Base-by-base conservation (phyloP, 140 eudicot species). In the Bidens hawaiensis region DNA sequence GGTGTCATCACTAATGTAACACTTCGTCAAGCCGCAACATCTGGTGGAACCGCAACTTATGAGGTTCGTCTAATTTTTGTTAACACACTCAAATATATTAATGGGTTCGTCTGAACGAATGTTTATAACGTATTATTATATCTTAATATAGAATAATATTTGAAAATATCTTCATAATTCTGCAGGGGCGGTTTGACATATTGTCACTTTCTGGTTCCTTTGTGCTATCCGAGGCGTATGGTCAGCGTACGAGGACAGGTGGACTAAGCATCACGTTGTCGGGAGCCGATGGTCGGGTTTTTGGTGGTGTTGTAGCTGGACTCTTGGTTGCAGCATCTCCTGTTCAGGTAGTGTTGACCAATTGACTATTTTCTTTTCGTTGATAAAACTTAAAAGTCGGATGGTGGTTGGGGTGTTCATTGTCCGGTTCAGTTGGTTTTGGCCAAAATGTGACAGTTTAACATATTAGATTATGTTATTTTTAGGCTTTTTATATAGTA, bases 261-360 rank as follows among this genome's bases (percentile, higher is more conserved):
- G 97, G 97, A 52, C 67, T 89, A 62, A 89, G 97, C 62, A 69
- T 82, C 65, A 83, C 95, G 0, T 73, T 89, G 70, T 78, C 97
- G 27, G 97, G 97, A 60, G 83, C 95, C 4, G 94, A 89, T 72
- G 97, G 97, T 31, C 87, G 95, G 45, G 94, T 89, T 70, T 81
- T 89, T 57, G 97, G 97, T 6, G 97, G 97, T 68, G 85, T 86
- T 45, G 97, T 89, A 61, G 95, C 94, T 21, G 97, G 97, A 33
- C 82, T 86, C n/a, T 78, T 89, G 9, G 61, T 67, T 15, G 97
- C 97, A 23, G 85, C 95, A 43, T 79, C 95, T 51, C 87, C 89
- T 51, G 97, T 89, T 65, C 95, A 89, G 95, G 97, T 36, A 36
- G 43, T 36, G n/a, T n/a, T n/a, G 3, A 36, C 43, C 12, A 36